A percentile compares a stretch with the other conserved stretches of the same genome.
Evolutionary conservation across 495 filamentous ascomycete species (phyloP).

Genomic region (Penicillium waksmanii): DNA sequence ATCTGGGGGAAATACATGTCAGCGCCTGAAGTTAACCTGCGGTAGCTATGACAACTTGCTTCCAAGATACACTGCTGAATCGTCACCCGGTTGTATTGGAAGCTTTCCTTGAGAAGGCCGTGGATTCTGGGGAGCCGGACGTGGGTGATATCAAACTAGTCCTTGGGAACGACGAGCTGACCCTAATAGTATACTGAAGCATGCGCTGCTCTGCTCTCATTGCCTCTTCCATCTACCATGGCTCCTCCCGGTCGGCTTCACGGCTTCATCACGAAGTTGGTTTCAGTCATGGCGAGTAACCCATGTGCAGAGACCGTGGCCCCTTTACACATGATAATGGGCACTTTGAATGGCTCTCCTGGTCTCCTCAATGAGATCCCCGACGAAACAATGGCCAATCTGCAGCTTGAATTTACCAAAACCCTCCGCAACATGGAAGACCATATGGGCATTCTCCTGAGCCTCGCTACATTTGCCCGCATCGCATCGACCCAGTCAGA

Average conservation of each 20-base stretch:
- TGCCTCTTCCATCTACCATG: slow-evolving; percentile 37
- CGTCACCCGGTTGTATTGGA: slow-evolving; percentile 48
- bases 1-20: background rate
- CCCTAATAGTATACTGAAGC: slow-evolving; percentile 36
- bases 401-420: slow-evolving; percentile 51
- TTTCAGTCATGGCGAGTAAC: slow-evolving; percentile 34
- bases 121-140: slow-evolving; percentile 35
- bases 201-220: slow-evolving; percentile 48
- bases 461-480: slow-evolving; percentile 52
- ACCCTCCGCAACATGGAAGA: slow-evolving; percentile 51
- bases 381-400: slow-evolving; percentile 40
- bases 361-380: slow-evolving; percentile 40
- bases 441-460: slow-evolving; percentile 52
- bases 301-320: slow-evolving; percentile 46
- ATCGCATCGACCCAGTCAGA: slow-evolving; percentile 34
- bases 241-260: slow-evolving; percentile 45
- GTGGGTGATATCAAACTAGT: slow-evolving; percentile 29
- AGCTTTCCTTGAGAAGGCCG: slow-evolving; percentile 40
- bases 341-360: slow-evolving; percentile 35
- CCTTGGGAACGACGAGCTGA: background rate
- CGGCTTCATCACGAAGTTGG: slow-evolving; percentile 43
- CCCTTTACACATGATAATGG: slow-evolving; percentile 48
- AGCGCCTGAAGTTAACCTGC: slow-evolving; percentile 5
- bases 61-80: slow-evolving; percentile 46
- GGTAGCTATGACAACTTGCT: slow-evolving; percentile 31